Evolutionary conservation across 2,329 filamentous ascomycete genomes (phyloP), one percentile per base, ranked within the genome.

Genomic region (Triangularia setosa): DNA sequence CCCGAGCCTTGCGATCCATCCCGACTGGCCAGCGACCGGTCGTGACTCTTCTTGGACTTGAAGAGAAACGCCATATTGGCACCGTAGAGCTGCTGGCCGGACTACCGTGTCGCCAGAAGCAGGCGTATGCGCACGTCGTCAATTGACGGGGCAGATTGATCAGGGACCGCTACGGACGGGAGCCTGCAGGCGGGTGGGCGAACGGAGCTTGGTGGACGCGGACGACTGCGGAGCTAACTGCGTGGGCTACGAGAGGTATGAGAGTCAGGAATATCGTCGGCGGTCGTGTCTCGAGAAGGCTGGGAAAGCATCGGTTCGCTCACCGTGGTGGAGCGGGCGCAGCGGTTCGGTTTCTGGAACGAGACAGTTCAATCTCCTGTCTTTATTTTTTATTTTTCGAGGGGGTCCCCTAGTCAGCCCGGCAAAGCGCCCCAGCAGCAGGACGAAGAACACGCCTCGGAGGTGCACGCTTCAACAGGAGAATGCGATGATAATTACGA

Each of bases 1-100:
- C 81, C 81, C 6, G 82, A 80, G 60, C 76, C 77, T 21, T 74
- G 73, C 24, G 71, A 79, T 60, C 81, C 83, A 73, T 87, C 84
- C 73, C 84, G 83, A 74, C 80, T 84, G 61, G 81, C 78, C 69
- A 84, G 75, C 64, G 79, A 79, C 74, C 87, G 85, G 72, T 89
- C 87, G 76, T 90, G 87, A 74, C 86, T 84, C 78, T 91, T 92
- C 79, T 92, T 93, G 63, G 88, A 91, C 77, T 92, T 92, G 81
- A 93, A 93, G 67, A 93, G 83, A 77, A 93, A 93, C 70, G 90
- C 88, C 90, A 93, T 93, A 77, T 77, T 82, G 76, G 72, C 78
- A 73, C 60, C 40, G 68, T 59, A 33, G 75, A 72, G 27, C 73
- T 74, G 73, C 76, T 68, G 75, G 76, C 75, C 74, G 72, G 72